Percentiles rank a stretch among this genome's conserved stretches.
These are phyloP conservation scores for Ascochyta rabiei DNA, from an alignment of 2,329 filamentous ascomycete species.

Conservation along the genomic window DNA sequence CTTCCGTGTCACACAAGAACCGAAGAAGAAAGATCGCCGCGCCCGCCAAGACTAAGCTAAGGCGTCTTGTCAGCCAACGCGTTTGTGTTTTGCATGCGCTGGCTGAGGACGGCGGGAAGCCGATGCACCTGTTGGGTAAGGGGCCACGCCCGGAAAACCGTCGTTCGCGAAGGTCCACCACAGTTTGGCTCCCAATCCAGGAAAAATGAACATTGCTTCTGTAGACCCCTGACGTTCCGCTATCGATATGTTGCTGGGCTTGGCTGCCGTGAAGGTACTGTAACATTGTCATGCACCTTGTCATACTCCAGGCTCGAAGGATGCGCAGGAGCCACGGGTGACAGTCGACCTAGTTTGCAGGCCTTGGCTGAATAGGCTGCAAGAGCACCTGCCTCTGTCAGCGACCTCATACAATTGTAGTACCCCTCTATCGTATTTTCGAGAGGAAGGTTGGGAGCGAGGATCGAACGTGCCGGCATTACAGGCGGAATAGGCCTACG, in stretches of 20 bases:
- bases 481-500: constrained; percentile 7
- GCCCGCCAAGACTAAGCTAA: constrained; percentile 12
- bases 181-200: constrained; percentile 1
- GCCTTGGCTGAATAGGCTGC: neutral
- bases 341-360: neutral
- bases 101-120: constrained; percentile 6
- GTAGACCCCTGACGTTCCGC: constrained; percentile 5
- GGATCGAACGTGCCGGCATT: constrained; percentile 3
- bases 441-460: constrained; percentile 5
- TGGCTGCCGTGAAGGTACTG: constrained; percentile 6
- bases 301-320: neutral
- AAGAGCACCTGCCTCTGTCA: constrained; percentile 9
- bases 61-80: constrained; percentile 7
- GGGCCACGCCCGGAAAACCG: neutral
- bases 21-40: constrained; percentile 21
- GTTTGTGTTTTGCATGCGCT: constrained; percentile 3
- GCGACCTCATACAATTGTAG: neutral
- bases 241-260: constrained; percentile 7
- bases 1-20: constrained; percentile 17
- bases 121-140: constrained; percentile 6
- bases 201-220: constrained; percentile 11
- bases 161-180: neutral
- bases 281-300: neutral
- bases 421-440: constrained; percentile 2
- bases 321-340: neutral